These are phyloP conservation scores for Scutellaria baicalensis DNA, from an alignment of 257 asterid species.

Conservation along the genomic window DNA sequence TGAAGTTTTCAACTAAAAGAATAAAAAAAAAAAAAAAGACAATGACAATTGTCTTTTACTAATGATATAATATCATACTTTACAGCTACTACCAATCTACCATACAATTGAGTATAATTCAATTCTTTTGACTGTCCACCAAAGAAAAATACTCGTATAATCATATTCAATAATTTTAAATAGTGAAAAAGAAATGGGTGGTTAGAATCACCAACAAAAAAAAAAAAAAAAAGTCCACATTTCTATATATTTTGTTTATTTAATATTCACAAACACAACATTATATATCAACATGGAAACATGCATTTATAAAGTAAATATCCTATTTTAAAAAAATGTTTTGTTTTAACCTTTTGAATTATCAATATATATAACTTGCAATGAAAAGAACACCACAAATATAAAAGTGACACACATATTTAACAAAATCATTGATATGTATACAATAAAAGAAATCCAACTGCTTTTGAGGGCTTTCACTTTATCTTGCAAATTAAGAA, in stretches of 20 bases:
- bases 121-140: constrained; percentile 21
- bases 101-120: constrained; percentile 17
- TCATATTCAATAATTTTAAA: neutral
- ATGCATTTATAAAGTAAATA: too few species aligned
- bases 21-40: neutral
- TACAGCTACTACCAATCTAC: constrained; percentile 24
- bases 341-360: too few species aligned
- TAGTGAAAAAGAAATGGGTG: constrained; percentile 1
- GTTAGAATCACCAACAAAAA: neutral
- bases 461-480: constrained; percentile 16
- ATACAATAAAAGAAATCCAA: too few species aligned
- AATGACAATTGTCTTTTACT: neutral
- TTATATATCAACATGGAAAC: too few species aligned
- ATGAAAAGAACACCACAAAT: too few species aligned
- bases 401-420: too few species aligned
- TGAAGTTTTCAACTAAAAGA: neutral
- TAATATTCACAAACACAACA: too few species aligned
- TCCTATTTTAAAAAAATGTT: too few species aligned
- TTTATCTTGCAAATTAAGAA: constrained; percentile 29
- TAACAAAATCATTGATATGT: too few species aligned
- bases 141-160: constrained; percentile 2
- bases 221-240: neutral
- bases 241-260: neutral
- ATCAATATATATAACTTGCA: too few species aligned
- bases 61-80: constrained; percentile 23